Evolutionary conservation across 1,139 yeast species (phyloP), one percentile per base, ranked within the genome.

Genomic region (Geotrichum candidum): DNA sequence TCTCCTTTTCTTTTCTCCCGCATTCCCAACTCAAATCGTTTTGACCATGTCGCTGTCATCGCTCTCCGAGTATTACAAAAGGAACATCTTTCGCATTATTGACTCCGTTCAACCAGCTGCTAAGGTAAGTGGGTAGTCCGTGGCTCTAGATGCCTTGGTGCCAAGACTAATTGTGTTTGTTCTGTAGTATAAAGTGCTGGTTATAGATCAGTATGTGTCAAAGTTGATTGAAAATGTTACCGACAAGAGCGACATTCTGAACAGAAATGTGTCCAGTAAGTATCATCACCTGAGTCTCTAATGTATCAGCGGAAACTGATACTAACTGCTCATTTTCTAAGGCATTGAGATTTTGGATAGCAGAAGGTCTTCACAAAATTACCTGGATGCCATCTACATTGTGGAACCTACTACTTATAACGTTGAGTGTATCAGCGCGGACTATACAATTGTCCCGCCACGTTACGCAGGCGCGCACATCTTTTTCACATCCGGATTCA

Each of bases 381-480:
- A 78, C 48, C 79, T 83, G 57, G 88, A 83, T 66, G 90, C 86
- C 2, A 72, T 87, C 1, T 87, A 87, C 69, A 72, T 87, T 29
- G 68, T 86, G 25, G 82, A 82, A 57, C 88, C 90, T 0, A 73
- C 81, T 1, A 70, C 71, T 46, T 84, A 79, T 70, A 79, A 83
- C 13, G 74, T 85, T 57, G 83, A 82, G 62, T 86, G 91, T 70
- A 74, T 87, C 31, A 72, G 80, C 53, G 81, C 86, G 0, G 92
- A 87, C 70, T 86, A 81, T 66, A 74, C 80, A 1, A 75, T 77
- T 25, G 69, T 73, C 9, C 87, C 88, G 0, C 74, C 80, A 18
- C 77, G 88, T 57, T 87, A 86, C 70, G 80, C 80, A 35, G 80
- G 78, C 45, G 85, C 86, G 0, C 84, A 84, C 70, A 74, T 85